Evolutionary conservation across 2,329 filamentous ascomycete species (phyloP), one percentile per base, ranked within the genome.

Genomic region (Arthrobotrys musiformis): DNA sequence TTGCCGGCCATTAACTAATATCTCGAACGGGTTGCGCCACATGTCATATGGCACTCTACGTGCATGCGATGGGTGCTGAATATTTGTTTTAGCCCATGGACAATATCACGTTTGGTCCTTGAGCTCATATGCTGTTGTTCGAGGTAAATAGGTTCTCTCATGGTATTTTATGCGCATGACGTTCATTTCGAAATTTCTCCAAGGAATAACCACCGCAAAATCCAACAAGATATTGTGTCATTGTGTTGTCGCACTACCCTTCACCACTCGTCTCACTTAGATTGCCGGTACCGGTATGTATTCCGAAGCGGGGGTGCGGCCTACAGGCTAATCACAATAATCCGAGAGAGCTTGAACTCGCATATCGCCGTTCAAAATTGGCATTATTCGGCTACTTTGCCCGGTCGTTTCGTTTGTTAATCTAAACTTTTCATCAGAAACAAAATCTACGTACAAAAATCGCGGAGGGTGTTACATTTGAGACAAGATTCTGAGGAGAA

Each of bases 351-450:
- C 44, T 24, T 24, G 44, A 48, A 24, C 52, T 40, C 33, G 54
- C 54, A 58, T 58, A 8, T 58, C 33, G 54, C 54, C 54, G 33
- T 58, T 58, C 33, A 58, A 40, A 58, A 37, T 26, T 58, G 54
- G 54, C 54, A 26, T 26, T 58, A 24, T 40, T 58, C 52, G 52
- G 30, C 28, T 58, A 58, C 17, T 2, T n/a, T 58, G 30, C 30
- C 30, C 9, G 33, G 15, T 9, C 11, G 33, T 40, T 58, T 58
- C 19, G 11, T 58, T 58, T 40, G n/a, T 19, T 40, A 24, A 58
- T 58, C 8, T 58, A 58, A 37, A 58, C 11, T 26, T n/a, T 58
- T 40, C 24, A 22, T 35, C 28, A 7, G 28, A 56, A 35, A 56
- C 7, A 22, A n/a, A 28, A 35, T 22, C 15, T 19, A 6, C 33